phyloP scores from a whole-genome alignment of 192 early-diverging fungal genomes.

The Coemansia asiatica region DNA sequence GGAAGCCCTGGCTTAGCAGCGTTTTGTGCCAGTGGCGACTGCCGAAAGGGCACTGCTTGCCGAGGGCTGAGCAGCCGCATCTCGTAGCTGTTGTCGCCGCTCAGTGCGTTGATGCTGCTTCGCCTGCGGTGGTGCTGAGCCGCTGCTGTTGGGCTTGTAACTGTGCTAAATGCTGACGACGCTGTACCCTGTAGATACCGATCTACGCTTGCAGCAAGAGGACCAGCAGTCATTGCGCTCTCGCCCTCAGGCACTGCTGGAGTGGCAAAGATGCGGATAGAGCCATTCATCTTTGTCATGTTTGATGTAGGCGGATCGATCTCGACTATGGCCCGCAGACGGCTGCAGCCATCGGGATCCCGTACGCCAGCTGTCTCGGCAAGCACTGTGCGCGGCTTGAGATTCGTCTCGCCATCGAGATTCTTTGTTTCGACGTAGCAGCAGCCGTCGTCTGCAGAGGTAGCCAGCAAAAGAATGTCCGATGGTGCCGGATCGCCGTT shows the following conservation, averaged over 20 bases:
- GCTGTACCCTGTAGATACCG: constrained; percentile 20
- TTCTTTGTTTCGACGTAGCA: constrained; percentile 95
- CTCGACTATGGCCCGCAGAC: constrained; percentile 65
- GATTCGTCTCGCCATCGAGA: constrained; percentile 97
- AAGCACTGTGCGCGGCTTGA: constrained; percentile 77
- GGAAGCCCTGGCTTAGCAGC: constrained; percentile 9
- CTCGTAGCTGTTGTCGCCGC: constrained; percentile 34
- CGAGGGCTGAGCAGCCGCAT: constrained; percentile 34
- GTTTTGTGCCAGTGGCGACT: constrained; percentile 37
- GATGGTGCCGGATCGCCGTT: constrained; percentile 85
- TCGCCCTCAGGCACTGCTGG: constrained; percentile 23
- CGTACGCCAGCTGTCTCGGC: constrained; percentile 65
- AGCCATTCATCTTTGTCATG: constrained; percentile 76
- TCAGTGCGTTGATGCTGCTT: constrained; percentile 2
- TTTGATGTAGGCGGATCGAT: constrained; percentile 76
- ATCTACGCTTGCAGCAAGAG: constrained; percentile 10
- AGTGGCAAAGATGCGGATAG: constrained; percentile 47
- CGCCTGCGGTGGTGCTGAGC: constrained; percentile 1
- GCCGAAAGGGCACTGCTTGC: constrained; percentile 30
- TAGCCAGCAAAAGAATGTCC: constrained; percentile 78
- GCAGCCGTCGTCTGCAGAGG: constrained; percentile 70
- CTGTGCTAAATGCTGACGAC: constrained; percentile 15
- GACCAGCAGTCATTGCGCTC: constrained; percentile 8
- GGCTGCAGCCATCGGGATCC: constrained; percentile 74
- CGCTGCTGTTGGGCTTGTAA: constrained; percentile 10